A percentile compares a stretch with the other conserved stretches of the same genome.
These are phyloP conservation scores for Epichloe gansuensis DNA, from an alignment of 2,329 filamentous ascomycete species.

Conservation along the genomic window DNA sequence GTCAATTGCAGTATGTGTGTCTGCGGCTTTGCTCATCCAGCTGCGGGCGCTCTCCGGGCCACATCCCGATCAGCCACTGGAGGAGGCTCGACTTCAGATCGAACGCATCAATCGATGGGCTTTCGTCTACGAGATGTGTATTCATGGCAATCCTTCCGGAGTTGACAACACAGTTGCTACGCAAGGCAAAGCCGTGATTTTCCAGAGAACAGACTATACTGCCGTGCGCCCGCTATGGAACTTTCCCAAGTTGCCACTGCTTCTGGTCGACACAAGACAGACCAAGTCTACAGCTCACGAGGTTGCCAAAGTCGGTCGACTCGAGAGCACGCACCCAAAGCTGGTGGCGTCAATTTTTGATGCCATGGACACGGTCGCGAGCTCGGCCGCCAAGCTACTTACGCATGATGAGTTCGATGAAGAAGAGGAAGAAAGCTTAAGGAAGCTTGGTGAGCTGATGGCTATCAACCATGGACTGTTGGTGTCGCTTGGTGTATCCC, in stretches of 20 bases:
- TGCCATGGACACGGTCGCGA: slow-evolving; percentile 65
- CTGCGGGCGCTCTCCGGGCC: slow-evolving; percentile 80
- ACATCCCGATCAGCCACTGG: slow-evolving; percentile 77
- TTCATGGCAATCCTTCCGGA: slow-evolving; percentile 91
- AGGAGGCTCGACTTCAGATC: slow-evolving; percentile 80
- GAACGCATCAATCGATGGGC: slow-evolving; percentile 97
- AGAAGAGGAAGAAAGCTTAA: slow-evolving; percentile 49
- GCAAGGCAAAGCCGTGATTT: slow-evolving; percentile 88
- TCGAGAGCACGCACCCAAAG: slow-evolving; percentile 60
- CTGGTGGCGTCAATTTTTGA: slow-evolving; percentile 74
- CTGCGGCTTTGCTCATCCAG: slow-evolving; percentile 74
- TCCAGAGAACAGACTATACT: slow-evolving; percentile 65
- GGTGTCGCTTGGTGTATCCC: slow-evolving; percentile 84
- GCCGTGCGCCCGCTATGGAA: slow-evolving; percentile 64
- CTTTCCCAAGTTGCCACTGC: slow-evolving; percentile 83
- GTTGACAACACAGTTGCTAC: slow-evolving; percentile 95
- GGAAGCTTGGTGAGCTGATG: slow-evolving; percentile 75
- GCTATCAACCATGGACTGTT: slow-evolving; percentile 88
- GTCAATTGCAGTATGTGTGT: slow-evolving; percentile 84
- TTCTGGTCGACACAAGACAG: slow-evolving; percentile 83
- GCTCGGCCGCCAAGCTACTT: slow-evolving; percentile 42
- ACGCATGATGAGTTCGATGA: slow-evolving; percentile 55
- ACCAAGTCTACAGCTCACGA: slow-evolving; percentile 75
- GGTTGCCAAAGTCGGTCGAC: slow-evolving; percentile 69
- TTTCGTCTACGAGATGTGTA: slow-evolving; percentile 93